Conservation (phyloP, 2,329 filamentous ascomycete species). For the Penicillium sp. region DNA sequence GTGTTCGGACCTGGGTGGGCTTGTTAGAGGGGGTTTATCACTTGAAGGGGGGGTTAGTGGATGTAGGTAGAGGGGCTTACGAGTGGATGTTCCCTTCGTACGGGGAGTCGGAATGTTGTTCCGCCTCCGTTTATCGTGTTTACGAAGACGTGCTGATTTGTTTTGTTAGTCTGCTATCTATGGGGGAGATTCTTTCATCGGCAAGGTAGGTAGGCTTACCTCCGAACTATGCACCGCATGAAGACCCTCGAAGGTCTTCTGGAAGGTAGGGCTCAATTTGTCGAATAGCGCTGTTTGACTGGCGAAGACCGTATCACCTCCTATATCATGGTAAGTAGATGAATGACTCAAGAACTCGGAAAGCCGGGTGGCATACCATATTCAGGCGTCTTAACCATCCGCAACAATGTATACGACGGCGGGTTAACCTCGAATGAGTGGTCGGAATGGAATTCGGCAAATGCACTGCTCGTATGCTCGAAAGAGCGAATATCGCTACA, state of each 20-base stretch:
- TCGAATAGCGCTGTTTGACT: conserved; percentile 12
- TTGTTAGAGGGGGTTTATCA: background rate
- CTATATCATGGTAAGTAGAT: background rate
- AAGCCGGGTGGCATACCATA: background rate
- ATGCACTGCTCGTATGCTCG: background rate
- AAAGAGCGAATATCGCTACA: conserved; percentile 10
- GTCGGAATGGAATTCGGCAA: conserved; percentile 11
- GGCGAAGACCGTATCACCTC: conserved; percentile 5
- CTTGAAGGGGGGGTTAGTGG: background rate
- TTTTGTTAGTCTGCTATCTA: background rate
- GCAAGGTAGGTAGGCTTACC: background rate
- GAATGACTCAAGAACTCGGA: background rate
- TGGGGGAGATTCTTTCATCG: too few species aligned
- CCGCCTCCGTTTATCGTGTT: conserved; percentile 1
- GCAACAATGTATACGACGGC: conserved; percentile 9
- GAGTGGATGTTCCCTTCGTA: conserved; percentile 9
- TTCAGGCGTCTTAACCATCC: conserved; percentile 9
- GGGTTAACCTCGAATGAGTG: conserved; percentile 9
- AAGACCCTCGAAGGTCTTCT: conserved; percentile 1
- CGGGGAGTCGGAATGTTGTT: conserved; percentile 7
- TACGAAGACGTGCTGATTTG: background rate
- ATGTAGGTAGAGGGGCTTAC: background rate
- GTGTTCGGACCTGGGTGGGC: conserved; percentile 1
- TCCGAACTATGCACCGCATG: conserved; percentile 10
- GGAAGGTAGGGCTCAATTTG: conserved; percentile 8